Conservation (phyloP, 345 rosid genomes). For the Isatis tinctoria region DNA sequence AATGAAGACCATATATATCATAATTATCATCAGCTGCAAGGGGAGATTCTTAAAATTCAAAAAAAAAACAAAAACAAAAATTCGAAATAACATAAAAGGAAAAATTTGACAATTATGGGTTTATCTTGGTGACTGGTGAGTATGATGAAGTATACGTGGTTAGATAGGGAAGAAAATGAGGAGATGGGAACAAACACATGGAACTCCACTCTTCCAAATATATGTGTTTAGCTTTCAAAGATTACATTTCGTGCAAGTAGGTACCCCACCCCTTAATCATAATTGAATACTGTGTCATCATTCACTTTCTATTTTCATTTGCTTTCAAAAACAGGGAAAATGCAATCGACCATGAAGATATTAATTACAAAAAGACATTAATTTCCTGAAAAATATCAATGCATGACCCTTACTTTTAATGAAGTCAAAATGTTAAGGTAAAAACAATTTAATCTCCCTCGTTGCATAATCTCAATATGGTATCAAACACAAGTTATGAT, state of each 20-base stretch:
- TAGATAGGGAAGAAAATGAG: background rate
- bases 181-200: constrained; percentile 27
- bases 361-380: no score
- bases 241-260: constrained; percentile 7
- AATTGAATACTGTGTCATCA: constrained; percentile 12
- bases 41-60: background rate
- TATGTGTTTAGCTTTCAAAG: background rate
- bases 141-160: constrained; percentile 3
- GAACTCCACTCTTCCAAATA: constrained; percentile 24
- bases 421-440: no score
- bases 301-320: constrained; percentile 15
- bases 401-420: no score
- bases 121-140: background rate
- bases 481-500: no score
- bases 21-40: background rate
- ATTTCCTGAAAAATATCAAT: no score
- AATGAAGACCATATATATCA: constrained; percentile 5
- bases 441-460: no score
- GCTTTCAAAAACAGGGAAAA: no score
- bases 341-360: no score
- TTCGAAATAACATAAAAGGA: background rate
- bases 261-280: background rate
- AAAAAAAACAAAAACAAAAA: background rate
- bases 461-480: no score
- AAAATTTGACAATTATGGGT: background rate